Evolutionary conservation across 208 protist genomes (phyloP), one percentile per base, ranked within the genome.

Genomic region (Crithidia acanthocephali): DNA sequence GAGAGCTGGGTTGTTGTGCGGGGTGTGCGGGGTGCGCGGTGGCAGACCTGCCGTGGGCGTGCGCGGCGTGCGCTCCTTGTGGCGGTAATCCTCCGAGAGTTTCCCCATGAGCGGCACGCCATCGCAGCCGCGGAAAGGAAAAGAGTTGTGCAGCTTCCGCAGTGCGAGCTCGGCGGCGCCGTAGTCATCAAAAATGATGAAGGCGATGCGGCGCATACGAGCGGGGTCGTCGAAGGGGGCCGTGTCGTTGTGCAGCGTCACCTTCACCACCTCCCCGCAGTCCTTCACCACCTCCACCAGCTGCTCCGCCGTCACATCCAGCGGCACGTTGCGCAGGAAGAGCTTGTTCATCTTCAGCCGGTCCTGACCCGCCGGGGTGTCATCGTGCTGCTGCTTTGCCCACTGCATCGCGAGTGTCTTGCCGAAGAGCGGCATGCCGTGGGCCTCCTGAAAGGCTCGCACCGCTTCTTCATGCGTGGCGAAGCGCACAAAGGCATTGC

Each of bases 281-380:
- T 16, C 2, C 27, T 25, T 37, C 55, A 92, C 91, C 16, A 90
- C 61, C 9, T 35, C 27, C 33, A 45, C 57, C 9, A 95, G 58
- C 18, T 78, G 71, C 0, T 51, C 40, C 15, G 68, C 53, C 15
- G 76, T 82, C 18, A 88, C 64, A 23, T 81, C 73, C 2, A 85
- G 45, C 5, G 90, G 91, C 42, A 95, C 80, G 55, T 95, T 95
- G 27, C 91, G 87, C 47, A 95, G 83, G 56, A 95, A 95, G 9
- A 95, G 74, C 72, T 95, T 95, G 27, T 75, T 73, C 22, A 94
- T 95, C 72, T 86, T 85, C 35, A 73, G 72, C 8, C 88, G 85
- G 40, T 84, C 88, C 56, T 91, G 78, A 11, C 87, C 86, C 32
- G 90, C 79, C 0, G 88, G 86, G 8, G 80, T 73, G 32, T 69